Conservation (phyloP, 2,329 filamentous ascomycete genomes). For the Lanzia echinophila region DNA sequence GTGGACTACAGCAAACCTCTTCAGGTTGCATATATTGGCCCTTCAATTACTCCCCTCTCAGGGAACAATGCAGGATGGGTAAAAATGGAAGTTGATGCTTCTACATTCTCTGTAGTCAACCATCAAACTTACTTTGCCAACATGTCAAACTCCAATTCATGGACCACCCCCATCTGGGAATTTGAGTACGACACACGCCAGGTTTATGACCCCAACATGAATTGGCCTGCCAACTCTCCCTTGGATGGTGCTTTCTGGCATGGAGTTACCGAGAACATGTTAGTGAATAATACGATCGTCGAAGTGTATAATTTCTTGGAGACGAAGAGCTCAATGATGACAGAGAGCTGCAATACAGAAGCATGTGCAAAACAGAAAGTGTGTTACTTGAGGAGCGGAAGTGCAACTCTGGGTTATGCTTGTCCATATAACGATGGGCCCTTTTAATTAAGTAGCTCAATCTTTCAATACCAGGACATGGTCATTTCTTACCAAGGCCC, state of each 20-base stretch:
- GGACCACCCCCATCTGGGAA: constrained; percentile 27
- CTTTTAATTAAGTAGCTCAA: too few relatives aligned
- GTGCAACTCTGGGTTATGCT: constrained; percentile 19
- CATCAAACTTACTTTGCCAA: constrained; percentile 29
- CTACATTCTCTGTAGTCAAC: constrained; percentile 26
- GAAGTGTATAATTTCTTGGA: constrained; percentile 24
- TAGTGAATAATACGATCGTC: constrained; percentile 20
- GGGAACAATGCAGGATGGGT: constrained; percentile 27
- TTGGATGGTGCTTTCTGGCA: constrained; percentile 29
- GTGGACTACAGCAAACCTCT: constrained; percentile 23
- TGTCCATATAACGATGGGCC: constrained; percentile 1
- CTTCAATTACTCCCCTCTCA: constrained; percentile 27
- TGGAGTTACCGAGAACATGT: constrained; percentile 25
- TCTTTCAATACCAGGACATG: too few relatives aligned
- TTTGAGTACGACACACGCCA: constrained; percentile 26
- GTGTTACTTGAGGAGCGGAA: constrained; percentile 27
- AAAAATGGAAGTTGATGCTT: constrained; percentile 23
- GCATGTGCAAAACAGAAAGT: constrained; percentile 25
- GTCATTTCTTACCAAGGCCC: too few relatives aligned
- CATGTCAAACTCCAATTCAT: constrained; percentile 17
- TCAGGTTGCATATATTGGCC: constrained; percentile 24
- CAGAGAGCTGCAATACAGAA: constrained; percentile 16
- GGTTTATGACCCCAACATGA: constrained; percentile 18
- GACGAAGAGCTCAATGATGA: constrained; percentile 20
- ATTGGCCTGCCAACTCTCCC: constrained; percentile 21